These are phyloP conservation scores for Picea glauca DNA, from an alignment of 75 land plant genomes.

Conservation along the genomic window DNA sequence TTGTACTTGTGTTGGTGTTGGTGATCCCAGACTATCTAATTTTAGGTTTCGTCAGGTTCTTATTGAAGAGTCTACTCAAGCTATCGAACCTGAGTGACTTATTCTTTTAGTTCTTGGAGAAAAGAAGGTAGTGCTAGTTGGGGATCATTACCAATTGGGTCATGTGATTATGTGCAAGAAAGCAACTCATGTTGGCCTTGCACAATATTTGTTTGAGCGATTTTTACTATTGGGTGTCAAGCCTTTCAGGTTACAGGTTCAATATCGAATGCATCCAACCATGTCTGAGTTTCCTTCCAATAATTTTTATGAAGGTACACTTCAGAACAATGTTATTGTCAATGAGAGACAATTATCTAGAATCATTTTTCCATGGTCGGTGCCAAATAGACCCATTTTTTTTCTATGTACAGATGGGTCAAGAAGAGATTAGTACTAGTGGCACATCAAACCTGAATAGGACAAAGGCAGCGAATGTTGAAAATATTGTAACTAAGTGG, in stretches of 20 bases:
- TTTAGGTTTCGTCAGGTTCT: slow-evolving; percentile 20
- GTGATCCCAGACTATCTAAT: too few species aligned
- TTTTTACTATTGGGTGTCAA: slow-evolving; percentile 60
- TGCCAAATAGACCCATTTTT: slow-evolving; percentile 98
- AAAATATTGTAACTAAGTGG: slow-evolving; percentile 98
- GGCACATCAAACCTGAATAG: slow-evolving; percentile 96
- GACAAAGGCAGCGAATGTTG: slow-evolving; percentile 98
- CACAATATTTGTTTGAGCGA: slow-evolving; percentile 97
- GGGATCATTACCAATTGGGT: slow-evolving; percentile 44
- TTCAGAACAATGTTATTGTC: slow-evolving; percentile 54
- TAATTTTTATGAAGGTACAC: slow-evolving; percentile 71
- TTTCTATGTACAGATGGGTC: slow-evolving; percentile 99
- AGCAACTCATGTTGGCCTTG: slow-evolving; percentile 98
- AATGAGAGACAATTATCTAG: slow-evolving; percentile 82
- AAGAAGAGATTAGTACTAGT: slow-evolving; percentile 99
- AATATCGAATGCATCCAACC: slow-evolving; percentile 86
- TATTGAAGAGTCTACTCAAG: slow-evolving; percentile 98
- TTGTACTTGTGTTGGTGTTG: slow-evolving; percentile 44
- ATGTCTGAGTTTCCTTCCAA: slow-evolving; percentile 98
- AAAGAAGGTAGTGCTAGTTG: slow-evolving; percentile 87
- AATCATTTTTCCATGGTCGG: slow-evolving; percentile 99
- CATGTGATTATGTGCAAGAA: slow-evolving; percentile 99
- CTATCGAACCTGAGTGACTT: slow-evolving; percentile 97
- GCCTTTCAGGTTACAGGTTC: too few species aligned
- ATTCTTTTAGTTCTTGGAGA: slow-evolving; percentile 97